Evolutionary conservation across 352 stramenopile genomes (phyloP).

Genomic region (Heterotrichella gracilis): DNA sequence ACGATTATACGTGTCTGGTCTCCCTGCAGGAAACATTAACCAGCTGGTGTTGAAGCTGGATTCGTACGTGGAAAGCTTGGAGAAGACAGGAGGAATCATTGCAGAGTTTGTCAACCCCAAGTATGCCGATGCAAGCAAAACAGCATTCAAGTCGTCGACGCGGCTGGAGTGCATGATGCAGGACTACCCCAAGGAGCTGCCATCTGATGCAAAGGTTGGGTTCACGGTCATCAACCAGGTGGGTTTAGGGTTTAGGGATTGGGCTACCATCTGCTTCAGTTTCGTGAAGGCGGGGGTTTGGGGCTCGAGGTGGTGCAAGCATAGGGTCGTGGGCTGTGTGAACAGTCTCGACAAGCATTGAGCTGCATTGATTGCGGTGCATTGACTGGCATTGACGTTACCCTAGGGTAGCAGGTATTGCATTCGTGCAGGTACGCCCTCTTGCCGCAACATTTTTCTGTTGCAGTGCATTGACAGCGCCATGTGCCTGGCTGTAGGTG

Average conservation of each 20-base stretch:
- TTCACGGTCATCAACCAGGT: slow-evolving; percentile 40
- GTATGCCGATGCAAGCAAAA: slow-evolving; percentile 42
- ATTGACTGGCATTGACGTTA: slow-evolving; percentile 15
- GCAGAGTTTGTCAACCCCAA: slow-evolving; percentile 71
- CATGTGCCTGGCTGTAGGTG: slow-evolving; percentile 14
- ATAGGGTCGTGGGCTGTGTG: too few relatives aligned
- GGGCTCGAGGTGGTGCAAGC: slow-evolving; percentile 20
- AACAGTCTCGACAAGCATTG: too few relatives aligned
- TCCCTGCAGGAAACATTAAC: slow-evolving; percentile 73
- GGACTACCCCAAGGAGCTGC: slow-evolving; percentile 46
- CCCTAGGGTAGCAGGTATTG: slow-evolving; percentile 18
- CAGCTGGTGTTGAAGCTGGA: slow-evolving; percentile 41
- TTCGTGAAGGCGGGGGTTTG: slow-evolving; percentile 20
- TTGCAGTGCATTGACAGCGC: neutral
- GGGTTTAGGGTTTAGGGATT: too few relatives aligned
- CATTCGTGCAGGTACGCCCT: slow-evolving; percentile 16
- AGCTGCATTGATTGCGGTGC: slow-evolving; percentile 17
- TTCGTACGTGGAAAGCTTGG: slow-evolving; percentile 33
- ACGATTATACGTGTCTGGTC: slow-evolving; percentile 23
- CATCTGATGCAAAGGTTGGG: slow-evolving; percentile 31
- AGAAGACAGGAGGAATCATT: slow-evolving; percentile 34
- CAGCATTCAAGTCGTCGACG: slow-evolving; percentile 55
- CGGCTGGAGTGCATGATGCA: slow-evolving; percentile 73
- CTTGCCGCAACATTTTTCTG: slow-evolving; percentile 20
- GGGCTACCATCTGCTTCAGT: slow-evolving; percentile 44